These are phyloP conservation scores for Leishmania amazonensis DNA, from an alignment of 208 protist genomes.

Conservation along the genomic window DNA sequence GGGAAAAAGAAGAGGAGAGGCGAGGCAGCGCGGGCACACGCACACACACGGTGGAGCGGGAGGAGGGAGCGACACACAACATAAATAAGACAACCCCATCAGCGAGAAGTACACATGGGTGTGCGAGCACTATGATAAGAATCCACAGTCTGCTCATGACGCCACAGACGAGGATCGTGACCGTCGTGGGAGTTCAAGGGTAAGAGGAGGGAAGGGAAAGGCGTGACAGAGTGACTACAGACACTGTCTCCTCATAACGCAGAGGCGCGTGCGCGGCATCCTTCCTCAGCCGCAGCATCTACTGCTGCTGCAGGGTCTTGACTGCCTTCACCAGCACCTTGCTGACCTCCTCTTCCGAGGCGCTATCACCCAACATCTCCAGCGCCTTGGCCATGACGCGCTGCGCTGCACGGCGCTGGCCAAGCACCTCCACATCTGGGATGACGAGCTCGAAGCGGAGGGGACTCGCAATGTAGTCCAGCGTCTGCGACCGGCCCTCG, in stretches of 20 bases:
- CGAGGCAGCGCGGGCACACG: neutral
- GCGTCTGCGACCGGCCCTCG: slow-evolving; percentile 88
- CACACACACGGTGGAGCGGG: neutral
- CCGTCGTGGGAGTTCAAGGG: neutral
- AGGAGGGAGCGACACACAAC: neutral
- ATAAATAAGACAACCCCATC: neutral
- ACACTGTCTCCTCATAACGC: neutral
- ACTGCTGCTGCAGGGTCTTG: slow-evolving; percentile 25
- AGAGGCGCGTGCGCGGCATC: neutral
- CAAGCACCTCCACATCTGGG: slow-evolving; percentile 67
- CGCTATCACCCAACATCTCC: slow-evolving; percentile 34
- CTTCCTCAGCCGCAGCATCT: neutral
- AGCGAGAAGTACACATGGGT: neutral
- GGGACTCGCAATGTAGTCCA: slow-evolving; percentile 84
- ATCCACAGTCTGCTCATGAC: neutral
- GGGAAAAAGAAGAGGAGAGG: neutral
- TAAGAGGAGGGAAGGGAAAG: neutral
- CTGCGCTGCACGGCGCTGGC: slow-evolving; percentile 88
- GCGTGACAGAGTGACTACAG: neutral
- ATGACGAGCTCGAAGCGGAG: slow-evolving; percentile 91
- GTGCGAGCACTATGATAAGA: neutral
- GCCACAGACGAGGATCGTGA: neutral
- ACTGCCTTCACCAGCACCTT: slow-evolving; percentile 29
- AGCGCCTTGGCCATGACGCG: slow-evolving; percentile 85
- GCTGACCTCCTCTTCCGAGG: slow-evolving; percentile 24